Evolutionary conservation across 495 filamentous ascomycete genomes (phyloP).

Genomic region (Acidomyces sp.): DNA sequence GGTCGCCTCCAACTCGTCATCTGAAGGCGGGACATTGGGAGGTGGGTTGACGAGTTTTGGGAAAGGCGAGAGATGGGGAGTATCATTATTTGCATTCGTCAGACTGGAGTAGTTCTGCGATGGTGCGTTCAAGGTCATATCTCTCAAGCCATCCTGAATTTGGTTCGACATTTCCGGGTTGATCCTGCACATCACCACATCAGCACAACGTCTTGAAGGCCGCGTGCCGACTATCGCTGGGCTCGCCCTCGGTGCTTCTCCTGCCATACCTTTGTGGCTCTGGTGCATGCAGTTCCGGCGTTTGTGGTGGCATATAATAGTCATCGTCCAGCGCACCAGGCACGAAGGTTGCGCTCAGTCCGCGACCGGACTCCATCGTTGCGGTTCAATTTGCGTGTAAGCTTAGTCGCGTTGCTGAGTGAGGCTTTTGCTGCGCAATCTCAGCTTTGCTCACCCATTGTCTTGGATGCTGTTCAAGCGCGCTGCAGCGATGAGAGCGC

Average conservation of each 20-base stretch:
- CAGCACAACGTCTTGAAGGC: background rate
- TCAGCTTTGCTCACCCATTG: no score
- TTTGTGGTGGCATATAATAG: slow-evolving; percentile 54
- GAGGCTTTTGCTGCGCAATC: no score
- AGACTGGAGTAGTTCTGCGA: slow-evolving; percentile 22
- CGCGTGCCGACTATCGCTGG: background rate
- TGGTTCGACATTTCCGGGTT: slow-evolving; percentile 69
- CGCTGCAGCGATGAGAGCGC: no score
- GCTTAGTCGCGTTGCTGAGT: no score
- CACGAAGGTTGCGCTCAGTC: slow-evolving; percentile 46
- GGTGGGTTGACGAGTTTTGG: slow-evolving; percentile 68
- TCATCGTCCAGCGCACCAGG: slow-evolving; percentile 86
- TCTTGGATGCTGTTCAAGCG: no score
- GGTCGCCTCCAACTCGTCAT: slow-evolving; percentile 83
- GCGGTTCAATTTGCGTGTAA: no score
- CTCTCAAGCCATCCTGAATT: slow-evolving; percentile 82
- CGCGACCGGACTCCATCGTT: no score
- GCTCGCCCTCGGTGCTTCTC: background rate
- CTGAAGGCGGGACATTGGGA: slow-evolving; percentile 82
- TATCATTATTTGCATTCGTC: slow-evolving; percentile 11
- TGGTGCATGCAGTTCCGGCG: slow-evolving; percentile 64
- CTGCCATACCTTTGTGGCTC: slow-evolving; percentile 72
- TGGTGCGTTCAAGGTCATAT: slow-evolving; percentile 61
- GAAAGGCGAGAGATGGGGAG: slow-evolving; percentile 79
- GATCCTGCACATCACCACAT: slow-evolving; percentile 34